A percentile compares a stretch with the other conserved stretches of the same genome.
Conservation (phyloP, 129 eudicot species). For the sunflower (Helianthus annuus) region DNA sequence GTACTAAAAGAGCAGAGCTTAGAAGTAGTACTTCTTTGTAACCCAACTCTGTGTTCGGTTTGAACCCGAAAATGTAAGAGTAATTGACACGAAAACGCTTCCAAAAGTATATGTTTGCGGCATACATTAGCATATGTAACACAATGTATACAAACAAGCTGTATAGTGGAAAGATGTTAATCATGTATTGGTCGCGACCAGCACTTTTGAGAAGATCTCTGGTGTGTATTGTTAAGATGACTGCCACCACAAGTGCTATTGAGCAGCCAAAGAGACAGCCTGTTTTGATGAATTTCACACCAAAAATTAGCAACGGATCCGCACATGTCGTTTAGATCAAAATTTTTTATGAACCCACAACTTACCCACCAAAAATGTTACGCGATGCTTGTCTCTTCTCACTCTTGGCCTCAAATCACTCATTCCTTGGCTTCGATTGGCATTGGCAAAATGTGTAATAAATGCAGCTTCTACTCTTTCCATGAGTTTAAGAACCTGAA, state of each 20-base stretch:
- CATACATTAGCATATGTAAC: slow-evolving; percentile 67
- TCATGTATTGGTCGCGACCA: slow-evolving; percentile 55
- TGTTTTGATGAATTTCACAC: slow-evolving; percentile 6
- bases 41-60: slow-evolving; percentile 60
- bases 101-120: slow-evolving; percentile 62
- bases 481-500: slow-evolving; percentile 51
- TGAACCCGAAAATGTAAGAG: slow-evolving; percentile 60
- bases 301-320: too few species aligned
- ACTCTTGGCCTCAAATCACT: slow-evolving; percentile 40
- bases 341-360: not conserved
- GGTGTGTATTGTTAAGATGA: slow-evolving; percentile 39
- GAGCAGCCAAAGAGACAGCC: slow-evolving; percentile 73
- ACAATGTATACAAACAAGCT: slow-evolving; percentile 51
- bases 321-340: not conserved
- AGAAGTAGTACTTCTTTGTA: slow-evolving; percentile 66
- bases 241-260: slow-evolving; percentile 55
- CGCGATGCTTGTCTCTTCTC: slow-evolving; percentile 55
- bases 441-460: slow-evolving; percentile 62
- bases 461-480: slow-evolving; percentile 58
- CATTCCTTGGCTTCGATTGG: slow-evolving; percentile 65
- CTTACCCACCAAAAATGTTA: slow-evolving; percentile 60
- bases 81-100: slow-evolving; percentile 66
- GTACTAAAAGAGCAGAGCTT: slow-evolving; percentile 60
- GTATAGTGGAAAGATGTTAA: slow-evolving; percentile 52
- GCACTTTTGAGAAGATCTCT: slow-evolving; percentile 41